Percentiles rank a stretch among this genome's conserved stretches.
phyloP scores from a whole-genome alignment of 1,284 basidiomycete genomes.

The Moesziomyces sp. region DNA sequence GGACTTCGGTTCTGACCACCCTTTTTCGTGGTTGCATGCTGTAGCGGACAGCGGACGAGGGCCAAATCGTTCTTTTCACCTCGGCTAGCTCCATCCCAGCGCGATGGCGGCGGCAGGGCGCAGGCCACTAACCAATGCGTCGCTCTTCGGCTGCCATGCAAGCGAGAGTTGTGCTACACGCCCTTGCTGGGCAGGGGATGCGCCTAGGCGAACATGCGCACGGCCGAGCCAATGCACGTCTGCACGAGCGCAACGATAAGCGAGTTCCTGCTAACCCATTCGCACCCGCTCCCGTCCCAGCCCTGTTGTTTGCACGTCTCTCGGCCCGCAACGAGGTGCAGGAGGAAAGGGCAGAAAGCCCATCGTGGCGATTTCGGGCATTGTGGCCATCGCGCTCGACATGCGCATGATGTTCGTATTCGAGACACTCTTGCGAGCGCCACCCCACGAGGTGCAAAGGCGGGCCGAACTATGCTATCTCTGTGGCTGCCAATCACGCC shows the following conservation, averaged over 20 bases:
- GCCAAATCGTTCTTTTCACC: not conserved
- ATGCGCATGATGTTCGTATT: not conserved
- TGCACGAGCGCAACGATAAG: not conserved
- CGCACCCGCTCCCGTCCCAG: no score
- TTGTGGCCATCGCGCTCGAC: not conserved
- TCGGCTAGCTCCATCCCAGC: not conserved
- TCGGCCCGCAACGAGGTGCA: no score
- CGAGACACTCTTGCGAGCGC: no score
- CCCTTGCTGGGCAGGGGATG: not conserved
- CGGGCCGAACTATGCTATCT: not conserved
- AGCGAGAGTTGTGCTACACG: not conserved
- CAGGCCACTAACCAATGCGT: not conserved
- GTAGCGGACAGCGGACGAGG: not conserved
- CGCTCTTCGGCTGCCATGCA: not conserved
- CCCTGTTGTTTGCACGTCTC: not conserved
- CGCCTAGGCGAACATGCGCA: not conserved
- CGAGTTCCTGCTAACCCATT: not conserved
- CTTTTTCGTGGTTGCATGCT: not conserved
- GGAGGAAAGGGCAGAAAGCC: no score
- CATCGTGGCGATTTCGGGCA: not conserved
- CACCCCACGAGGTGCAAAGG: not conserved
- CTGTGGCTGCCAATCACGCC: not conserved
- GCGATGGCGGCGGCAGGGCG: no score
- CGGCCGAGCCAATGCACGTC: no score
- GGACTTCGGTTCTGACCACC: not conserved